Evolutionary conservation across 2,329 filamentous ascomycete genomes (phyloP).

Genomic region (Tolypocladium tropicale): DNA sequence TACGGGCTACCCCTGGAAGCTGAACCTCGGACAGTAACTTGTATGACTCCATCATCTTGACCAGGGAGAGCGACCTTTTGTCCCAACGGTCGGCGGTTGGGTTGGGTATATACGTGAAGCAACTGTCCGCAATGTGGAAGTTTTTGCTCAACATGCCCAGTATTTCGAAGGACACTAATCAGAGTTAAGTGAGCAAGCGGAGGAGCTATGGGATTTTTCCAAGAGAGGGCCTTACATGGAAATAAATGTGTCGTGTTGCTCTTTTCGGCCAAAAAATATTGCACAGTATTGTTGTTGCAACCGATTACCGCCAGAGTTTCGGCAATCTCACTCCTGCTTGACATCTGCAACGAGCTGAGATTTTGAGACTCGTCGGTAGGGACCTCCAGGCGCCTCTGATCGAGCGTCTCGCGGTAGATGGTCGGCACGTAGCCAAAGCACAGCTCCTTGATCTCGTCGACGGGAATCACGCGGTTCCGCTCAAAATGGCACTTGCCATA

Average conservation of each 20-base stretch:
- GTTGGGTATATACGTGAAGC: slow-evolving; percentile 45
- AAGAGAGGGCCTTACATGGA: slow-evolving; percentile 25
- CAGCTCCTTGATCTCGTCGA: slow-evolving; percentile 41
- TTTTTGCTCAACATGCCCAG: slow-evolving; percentile 45
- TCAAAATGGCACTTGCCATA: slow-evolving; percentile 37
- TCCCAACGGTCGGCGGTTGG: slow-evolving; percentile 46
- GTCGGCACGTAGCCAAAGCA: slow-evolving; percentile 47
- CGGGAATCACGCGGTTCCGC: slow-evolving; percentile 41
- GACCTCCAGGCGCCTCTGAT: slow-evolving; percentile 26
- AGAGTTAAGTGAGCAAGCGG: not conserved
- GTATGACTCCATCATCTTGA: slow-evolving; percentile 30
- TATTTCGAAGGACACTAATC: slow-evolving; percentile 45
- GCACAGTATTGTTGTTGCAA: slow-evolving; percentile 41
- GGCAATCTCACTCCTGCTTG: slow-evolving; percentile 36
- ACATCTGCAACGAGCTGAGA: slow-evolving; percentile 34
- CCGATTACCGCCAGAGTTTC: slow-evolving; percentile 42
- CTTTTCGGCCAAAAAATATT: slow-evolving; percentile 28
- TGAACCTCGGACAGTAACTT: slow-evolving; percentile 14
- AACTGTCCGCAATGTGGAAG: slow-evolving; percentile 37
- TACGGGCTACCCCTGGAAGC: slow-evolving; percentile 9
- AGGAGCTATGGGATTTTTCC: not conserved
- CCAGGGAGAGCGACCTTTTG: slow-evolving; percentile 33
- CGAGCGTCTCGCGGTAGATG: slow-evolving; percentile 33
- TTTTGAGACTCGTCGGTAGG: slow-evolving; percentile 30
- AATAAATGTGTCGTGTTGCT: slow-evolving; percentile 37